Evolutionary conservation across 768 basidiomycete species (phyloP), one percentile per base, ranked within the genome.

Genomic region (Multifurca ochricompacta): DNA sequence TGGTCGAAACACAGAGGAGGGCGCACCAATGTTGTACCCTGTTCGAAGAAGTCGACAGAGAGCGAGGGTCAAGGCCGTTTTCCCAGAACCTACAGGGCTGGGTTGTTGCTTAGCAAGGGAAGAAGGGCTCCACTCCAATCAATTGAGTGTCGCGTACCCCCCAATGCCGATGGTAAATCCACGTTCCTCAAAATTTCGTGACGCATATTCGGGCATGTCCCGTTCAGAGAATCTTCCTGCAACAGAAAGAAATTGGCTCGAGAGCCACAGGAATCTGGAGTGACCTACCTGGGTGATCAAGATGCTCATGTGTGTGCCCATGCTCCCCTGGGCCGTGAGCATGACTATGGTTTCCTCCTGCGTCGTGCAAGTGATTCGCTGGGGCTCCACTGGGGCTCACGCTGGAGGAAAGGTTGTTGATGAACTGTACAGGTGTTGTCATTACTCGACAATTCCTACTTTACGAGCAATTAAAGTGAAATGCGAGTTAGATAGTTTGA

Each of bases 101-200:
- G 35, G 35, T 46, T n/a, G 46, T 44, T 34, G 25, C 50, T 59
- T 10, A 30, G 40, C 16, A 25, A 34, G 32, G 13, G 40, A 36
- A 41, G 27, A 39, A 23, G n/a, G 45, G 16, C 40, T 1, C 10
- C 11, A 27, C 41, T n/a, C 27, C 6, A 27, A 21, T 35, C 30
- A 27, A n/a, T 34, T 7, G 28, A 28, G 7, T 14, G 11, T 70
- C n/a, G 6, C 84, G 44, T 64, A 94, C 94, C 94, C 94, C 64
- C 95, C 95, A 51, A 98, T 97, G n/a, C 95, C 95, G 55, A 99
- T 74, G 0, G 95, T 98, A 71, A 97, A 99, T 1, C 89, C 96
- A 58, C 95, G 75, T 70, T 97, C 94, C 48, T 83, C 79, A 63
- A 93, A 98, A 73, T 93, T 87, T 32, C 95, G 75, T 2, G 70